Percentiles rank a stretch among this genome's conserved stretches.
Evolutionary conservation across 208 protist genomes (phyloP).

Genomic region (Borovskyia barvae): DNA sequence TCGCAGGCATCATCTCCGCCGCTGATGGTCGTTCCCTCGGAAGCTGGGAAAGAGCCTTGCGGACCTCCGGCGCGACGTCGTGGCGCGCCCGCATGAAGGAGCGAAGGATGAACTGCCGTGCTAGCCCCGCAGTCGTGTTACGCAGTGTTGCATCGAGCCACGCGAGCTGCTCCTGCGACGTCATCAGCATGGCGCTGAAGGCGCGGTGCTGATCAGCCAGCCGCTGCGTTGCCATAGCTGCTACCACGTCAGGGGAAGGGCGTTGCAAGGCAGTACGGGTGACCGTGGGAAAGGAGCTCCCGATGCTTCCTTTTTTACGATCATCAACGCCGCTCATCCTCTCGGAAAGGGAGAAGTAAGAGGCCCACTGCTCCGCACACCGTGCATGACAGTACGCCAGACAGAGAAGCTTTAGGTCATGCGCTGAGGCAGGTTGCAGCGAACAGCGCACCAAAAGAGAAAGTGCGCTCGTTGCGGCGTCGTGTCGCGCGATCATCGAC

Average conservation of each 20-base stretch:
- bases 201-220: conserved; percentile 9
- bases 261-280: too few relatives aligned
- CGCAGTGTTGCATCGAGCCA: conserved; percentile 2
- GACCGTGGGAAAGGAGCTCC: too few relatives aligned
- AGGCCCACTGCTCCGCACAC: conserved; percentile 8
- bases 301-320: too few relatives aligned
- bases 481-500: background rate
- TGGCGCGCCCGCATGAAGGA: conserved; percentile 1
- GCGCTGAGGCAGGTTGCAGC: background rate
- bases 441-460: background rate
- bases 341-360: background rate
- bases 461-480: background rate
- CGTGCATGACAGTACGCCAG: conserved; percentile 15
- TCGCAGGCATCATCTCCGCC: background rate
- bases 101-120: conserved; percentile 8
- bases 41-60: background rate
- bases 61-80: background rate
- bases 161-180: background rate
- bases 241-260: background rate
- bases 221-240: background rate
- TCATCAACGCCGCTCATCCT: too few relatives aligned
- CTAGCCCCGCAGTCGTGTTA: background rate
- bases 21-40: too few relatives aligned
- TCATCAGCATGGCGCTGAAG: conserved; percentile 5
- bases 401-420: background rate